Evolutionary conservation across 2,329 filamentous ascomycete genomes (phyloP).

Genomic region (Allantophomopsis lycopodina): DNA sequence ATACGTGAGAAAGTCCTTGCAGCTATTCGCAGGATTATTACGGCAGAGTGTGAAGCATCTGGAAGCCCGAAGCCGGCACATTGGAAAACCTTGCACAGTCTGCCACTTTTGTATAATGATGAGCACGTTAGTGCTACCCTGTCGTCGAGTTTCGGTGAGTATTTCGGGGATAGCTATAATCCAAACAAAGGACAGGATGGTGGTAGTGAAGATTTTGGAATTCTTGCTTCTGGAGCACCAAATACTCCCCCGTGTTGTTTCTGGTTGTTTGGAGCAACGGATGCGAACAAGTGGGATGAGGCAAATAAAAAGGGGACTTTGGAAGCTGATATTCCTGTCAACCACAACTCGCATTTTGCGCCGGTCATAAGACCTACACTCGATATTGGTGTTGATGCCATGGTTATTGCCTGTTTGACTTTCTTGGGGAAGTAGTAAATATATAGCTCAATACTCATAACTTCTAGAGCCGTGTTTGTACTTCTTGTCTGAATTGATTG

Average conservation of each 20-base stretch:
- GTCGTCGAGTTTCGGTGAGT: background rate
- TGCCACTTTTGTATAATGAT: background rate
- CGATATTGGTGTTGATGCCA: conserved; percentile 32
- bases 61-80: background rate
- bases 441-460: too few relatives aligned
- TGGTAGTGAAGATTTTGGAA: conserved; percentile 20
- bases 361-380: conserved; percentile 45
- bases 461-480: too few relatives aligned
- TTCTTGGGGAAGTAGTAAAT: conserved; percentile 16
- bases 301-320: conserved; percentile 27
- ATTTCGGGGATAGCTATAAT: background rate
- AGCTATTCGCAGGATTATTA: conserved; percentile 35
- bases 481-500: too few relatives aligned
- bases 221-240: conserved; percentile 28
- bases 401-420: conserved; percentile 34
- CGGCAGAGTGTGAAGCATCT: conserved; percentile 34
- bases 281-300: conserved; percentile 33
- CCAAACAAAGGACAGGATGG: background rate
- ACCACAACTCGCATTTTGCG: conserved; percentile 45
- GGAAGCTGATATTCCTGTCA: conserved; percentile 35
- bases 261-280: conserved; percentile 40
- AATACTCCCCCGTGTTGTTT: conserved; percentile 35
- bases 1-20: conserved; percentile 21
- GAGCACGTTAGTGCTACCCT: background rate
- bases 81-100: background rate